A percentile compares a stretch with the other conserved stretches of the same genome.
These are phyloP conservation scores for Candida taoyuanica DNA, from an alignment of 805 yeast species.

Conservation along the genomic window DNA sequence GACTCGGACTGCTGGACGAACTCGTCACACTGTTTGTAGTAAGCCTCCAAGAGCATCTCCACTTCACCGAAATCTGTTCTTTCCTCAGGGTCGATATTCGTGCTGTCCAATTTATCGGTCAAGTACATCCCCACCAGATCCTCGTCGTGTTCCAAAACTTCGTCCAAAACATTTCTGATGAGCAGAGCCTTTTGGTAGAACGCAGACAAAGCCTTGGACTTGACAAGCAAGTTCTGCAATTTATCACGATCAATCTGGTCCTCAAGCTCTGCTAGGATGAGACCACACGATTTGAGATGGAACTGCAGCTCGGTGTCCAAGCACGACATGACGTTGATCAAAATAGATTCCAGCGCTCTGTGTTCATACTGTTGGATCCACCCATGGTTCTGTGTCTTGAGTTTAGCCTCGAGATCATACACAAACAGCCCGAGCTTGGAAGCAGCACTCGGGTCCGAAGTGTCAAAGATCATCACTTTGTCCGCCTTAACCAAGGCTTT, in stretches of 20 bases:
- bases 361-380: conserved; percentile 64
- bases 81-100: conserved; percentile 9
- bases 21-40: conserved; percentile 89
- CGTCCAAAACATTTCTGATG: conserved; percentile 79
- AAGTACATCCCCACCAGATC: conserved; percentile 78
- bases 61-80: conserved; percentile 57
- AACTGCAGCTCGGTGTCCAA: conserved; percentile 70
- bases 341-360: conserved; percentile 74
- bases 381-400: conserved; percentile 38
- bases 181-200: conserved; percentile 73
- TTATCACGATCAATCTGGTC: conserved; percentile 73
- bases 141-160: conserved; percentile 80
- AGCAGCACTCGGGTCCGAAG: conserved; percentile 49
- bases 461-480: conserved; percentile 77
- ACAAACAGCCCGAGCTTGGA: conserved; percentile 69
- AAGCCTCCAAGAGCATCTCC: conserved; percentile 84
- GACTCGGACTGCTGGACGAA: conserved; percentile 88
- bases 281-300: conserved; percentile 55
- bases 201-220: conserved; percentile 64
- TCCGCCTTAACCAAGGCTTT: conserved; percentile 85
- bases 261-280: conserved; percentile 66
- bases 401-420: conserved; percentile 77
- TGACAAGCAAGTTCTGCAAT: conserved; percentile 65
- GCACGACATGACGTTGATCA: conserved; percentile 74
- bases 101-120: conserved; percentile 34